Conservation (phyloP, 352 stramenopile species). For the Peronospora destructor region DNA sequence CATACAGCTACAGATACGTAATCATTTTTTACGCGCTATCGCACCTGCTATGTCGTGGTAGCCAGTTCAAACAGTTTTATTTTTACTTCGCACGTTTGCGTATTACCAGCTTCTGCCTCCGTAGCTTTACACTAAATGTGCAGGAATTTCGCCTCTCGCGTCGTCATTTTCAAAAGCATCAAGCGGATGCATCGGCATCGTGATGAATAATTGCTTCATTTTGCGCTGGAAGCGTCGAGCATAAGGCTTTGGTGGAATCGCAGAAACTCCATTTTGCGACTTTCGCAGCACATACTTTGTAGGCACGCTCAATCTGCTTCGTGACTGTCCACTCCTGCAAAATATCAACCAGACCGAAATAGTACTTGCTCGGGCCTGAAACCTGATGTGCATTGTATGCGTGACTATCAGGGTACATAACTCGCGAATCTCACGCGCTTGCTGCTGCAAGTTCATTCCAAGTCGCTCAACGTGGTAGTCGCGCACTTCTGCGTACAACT, state of each 20-base stretch:
- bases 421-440: conserved; percentile 91
- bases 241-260: conserved; percentile 63
- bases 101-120: background rate
- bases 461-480: conserved; percentile 96
- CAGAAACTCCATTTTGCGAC: conserved; percentile 59
- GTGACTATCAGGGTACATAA: too few relatives aligned
- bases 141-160: conserved; percentile 19
- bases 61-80: too few relatives aligned
- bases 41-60: too few relatives aligned
- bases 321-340: conserved; percentile 77
- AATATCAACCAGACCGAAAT: conserved; percentile 87
- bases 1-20: background rate
- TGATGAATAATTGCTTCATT: conserved; percentile 80
- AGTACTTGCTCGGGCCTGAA: conserved; percentile 84
- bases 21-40: too few relatives aligned
- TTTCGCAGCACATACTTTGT: conserved; percentile 83
- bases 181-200: conserved; percentile 27
- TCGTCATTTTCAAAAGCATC: conserved; percentile 36
- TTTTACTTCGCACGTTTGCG: too few relatives aligned
- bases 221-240: conserved; percentile 77
- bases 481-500: conserved; percentile 92
- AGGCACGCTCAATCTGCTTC: conserved; percentile 74
- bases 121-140: conserved; percentile 20
- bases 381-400: too few relatives aligned
- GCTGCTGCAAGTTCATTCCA: conserved; percentile 93